Conservation (phyloP, 495 filamentous ascomycete genomes). For the Lophiotrema nucula region DNA sequence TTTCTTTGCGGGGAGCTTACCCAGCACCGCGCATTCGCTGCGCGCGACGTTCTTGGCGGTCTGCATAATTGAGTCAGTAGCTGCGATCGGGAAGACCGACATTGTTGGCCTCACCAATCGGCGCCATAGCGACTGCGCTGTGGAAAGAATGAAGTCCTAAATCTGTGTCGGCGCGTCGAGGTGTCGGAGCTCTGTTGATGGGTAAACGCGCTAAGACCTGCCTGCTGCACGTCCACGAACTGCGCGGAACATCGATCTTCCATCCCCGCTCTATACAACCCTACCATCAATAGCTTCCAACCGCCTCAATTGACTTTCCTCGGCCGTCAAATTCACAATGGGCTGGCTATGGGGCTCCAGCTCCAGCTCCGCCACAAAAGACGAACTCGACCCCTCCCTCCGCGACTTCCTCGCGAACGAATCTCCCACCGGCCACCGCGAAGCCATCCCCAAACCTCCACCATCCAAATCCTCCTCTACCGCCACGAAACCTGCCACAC, state of each 20-base stretch:
- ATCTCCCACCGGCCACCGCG: slow-evolving; percentile 13
- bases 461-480: neutral
- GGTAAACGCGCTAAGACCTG: no score
- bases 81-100: neutral
- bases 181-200: neutral
- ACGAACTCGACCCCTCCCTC: slow-evolving; percentile 24
- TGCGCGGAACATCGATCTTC: slow-evolving; percentile 2
- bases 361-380: slow-evolving; percentile 7
- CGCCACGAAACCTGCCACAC: slow-evolving; percentile 1
- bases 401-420: slow-evolving; percentile 27
- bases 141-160: neutral
- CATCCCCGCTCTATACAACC: neutral
- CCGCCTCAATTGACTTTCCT: neutral
- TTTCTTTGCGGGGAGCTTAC: neutral
- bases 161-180: neutral
- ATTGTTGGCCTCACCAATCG: neutral
- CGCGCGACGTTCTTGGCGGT: slow-evolving; percentile 16
- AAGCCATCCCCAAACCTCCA: neutral
- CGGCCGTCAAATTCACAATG: slow-evolving; percentile 2
- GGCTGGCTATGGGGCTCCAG: slow-evolving; percentile 27
- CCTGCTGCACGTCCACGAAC: no score
- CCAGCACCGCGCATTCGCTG: slow-evolving; percentile 31
- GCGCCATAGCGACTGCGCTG: neutral
- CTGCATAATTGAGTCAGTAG: neutral
- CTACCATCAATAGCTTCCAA: neutral